Percentiles rank a stretch among this genome's conserved stretches.
These are phyloP conservation scores for Ilyonectria mors-panacis DNA, from an alignment of 2,329 filamentous ascomycete genomes.

Conservation along the genomic window DNA sequence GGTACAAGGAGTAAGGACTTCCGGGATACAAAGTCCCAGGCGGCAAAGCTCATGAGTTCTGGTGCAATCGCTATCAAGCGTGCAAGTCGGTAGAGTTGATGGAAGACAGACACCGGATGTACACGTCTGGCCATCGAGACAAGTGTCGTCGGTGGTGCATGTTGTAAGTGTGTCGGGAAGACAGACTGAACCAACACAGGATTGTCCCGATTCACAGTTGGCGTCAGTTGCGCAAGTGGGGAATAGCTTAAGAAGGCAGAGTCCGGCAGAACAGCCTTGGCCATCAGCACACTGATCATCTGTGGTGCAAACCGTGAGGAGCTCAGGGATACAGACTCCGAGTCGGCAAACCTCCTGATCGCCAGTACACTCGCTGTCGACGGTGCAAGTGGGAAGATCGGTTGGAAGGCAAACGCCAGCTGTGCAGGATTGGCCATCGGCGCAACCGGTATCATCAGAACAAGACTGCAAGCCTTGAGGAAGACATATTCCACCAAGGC, in stretches of 20 bases:
- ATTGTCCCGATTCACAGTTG: not conserved
- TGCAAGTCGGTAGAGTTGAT: not conserved
- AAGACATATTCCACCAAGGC: slow-evolving; percentile 12
- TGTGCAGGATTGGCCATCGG: slow-evolving; percentile 7
- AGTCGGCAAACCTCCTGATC: slow-evolving; percentile 8
- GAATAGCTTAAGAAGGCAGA: slow-evolving; percentile 13
- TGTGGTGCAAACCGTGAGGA: slow-evolving; percentile 3
- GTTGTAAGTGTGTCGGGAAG: not conserved
- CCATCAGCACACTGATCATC: not conserved
- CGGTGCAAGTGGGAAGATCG: not conserved
- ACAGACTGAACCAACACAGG: not conserved
- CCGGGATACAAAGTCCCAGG: not conserved
- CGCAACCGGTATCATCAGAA: not conserved
- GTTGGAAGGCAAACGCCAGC: slow-evolving; percentile 10
- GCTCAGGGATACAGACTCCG: slow-evolving; percentile 11
- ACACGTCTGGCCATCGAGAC: not conserved
- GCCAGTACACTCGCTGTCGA: not conserved
- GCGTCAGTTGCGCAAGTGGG: not conserved
- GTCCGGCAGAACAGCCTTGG: slow-evolving; percentile 3
- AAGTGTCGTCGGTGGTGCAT: not conserved
- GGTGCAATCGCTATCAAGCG: not conserved
- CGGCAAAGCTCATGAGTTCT: not conserved
- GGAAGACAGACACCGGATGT: not conserved
- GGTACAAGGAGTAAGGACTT: not conserved
- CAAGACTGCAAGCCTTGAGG: slow-evolving; percentile 7